These are phyloP conservation scores for Eucalyptus polybractea DNA, from an alignment of 345 rosid genomes.

Conservation along the genomic window DNA sequence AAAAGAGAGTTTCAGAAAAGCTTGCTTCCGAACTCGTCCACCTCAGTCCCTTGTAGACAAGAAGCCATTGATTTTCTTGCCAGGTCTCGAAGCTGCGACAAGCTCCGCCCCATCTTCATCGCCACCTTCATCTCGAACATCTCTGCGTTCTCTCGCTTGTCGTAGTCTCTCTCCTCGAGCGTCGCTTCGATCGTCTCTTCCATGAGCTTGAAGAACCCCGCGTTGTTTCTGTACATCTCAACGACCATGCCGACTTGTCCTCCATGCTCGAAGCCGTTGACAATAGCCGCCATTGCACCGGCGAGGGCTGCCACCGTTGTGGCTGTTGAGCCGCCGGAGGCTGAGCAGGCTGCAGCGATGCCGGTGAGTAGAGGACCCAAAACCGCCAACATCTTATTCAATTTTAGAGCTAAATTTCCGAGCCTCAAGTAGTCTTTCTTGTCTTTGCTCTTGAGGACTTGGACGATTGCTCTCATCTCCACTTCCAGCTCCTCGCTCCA, in stretches of 20 bases:
- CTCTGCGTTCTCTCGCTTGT: constrained; percentile 21
- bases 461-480: constrained; percentile 24
- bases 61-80: constrained; percentile 8
- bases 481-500: constrained; percentile 19
- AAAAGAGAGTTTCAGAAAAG: constrained; percentile 5
- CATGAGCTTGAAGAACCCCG: constrained; percentile 18
- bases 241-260: constrained; percentile 46
- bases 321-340: neutral
- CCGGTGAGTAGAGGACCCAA: constrained; percentile 25
- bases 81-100: constrained; percentile 26
- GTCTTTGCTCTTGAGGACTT: constrained; percentile 19
- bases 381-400: constrained; percentile 32
- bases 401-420: constrained; percentile 21
- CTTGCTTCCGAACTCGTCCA: constrained; percentile 34
- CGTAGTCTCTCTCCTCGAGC: neutral
- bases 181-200: constrained; percentile 14
- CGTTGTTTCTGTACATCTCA: constrained; percentile 41
- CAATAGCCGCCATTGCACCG: constrained; percentile 17
- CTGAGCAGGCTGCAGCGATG: constrained; percentile 22
- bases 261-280: constrained; percentile 29
- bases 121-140: constrained; percentile 25
- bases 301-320: constrained; percentile 8
- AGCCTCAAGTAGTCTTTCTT: constrained; percentile 23
- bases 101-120: constrained; percentile 36
- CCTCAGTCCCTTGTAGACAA: neutral